Percentiles rank a stretch among this genome's conserved stretches.
Evolutionary conservation across 176 grass and related monocot species (phyloP).

Genomic region (Stipa capillata): DNA sequence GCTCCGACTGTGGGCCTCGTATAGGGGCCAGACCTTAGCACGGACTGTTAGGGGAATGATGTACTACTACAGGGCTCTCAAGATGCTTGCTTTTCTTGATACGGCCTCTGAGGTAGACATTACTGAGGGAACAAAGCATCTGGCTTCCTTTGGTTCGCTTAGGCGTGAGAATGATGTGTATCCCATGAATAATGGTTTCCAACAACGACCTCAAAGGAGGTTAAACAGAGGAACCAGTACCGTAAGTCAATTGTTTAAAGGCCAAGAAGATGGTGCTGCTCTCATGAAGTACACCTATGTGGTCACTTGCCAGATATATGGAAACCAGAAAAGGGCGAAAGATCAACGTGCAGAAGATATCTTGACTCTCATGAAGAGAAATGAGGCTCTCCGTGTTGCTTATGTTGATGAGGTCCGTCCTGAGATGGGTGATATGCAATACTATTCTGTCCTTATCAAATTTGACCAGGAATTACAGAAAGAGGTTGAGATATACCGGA

Average conservation of each 20-base stretch:
- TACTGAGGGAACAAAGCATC: constrained; percentile 61
- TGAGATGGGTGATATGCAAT: constrained; percentile 37
- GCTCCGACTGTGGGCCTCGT: constrained; percentile 92
- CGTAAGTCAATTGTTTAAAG: constrained; percentile 81
- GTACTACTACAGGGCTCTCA: constrained; percentile 98
- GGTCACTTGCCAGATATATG: constrained; percentile 92
- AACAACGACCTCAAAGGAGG: constrained; percentile 33
- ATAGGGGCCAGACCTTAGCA: constrained; percentile 88
- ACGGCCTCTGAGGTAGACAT: constrained; percentile 86
- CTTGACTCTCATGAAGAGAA: constrained; percentile 82
- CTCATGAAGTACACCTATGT: constrained; percentile 98
- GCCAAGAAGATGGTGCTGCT: constrained; percentile 66
- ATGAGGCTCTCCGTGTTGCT: constrained; percentile 82
- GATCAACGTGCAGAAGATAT: constrained; percentile 79
- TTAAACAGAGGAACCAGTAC: constrained; percentile 64
- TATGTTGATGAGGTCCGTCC: constrained; percentile 77
- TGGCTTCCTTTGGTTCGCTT: constrained; percentile 66
- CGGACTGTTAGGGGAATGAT: constrained; percentile 96
- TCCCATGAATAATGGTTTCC: constrained; percentile 41
- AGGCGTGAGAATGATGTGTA: constrained; percentile 54
- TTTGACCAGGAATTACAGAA: constrained; percentile 60
- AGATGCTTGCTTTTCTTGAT: constrained; percentile 97
- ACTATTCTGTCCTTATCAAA: constrained; percentile 93
- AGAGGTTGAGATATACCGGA: constrained; percentile 91
- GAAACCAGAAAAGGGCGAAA: constrained; percentile 75